Percentiles rank a stretch among this genome's conserved stretches.
These are phyloP conservation scores for Silene uniflora DNA, from an alignment of 148 eudicot genomes.

Conservation along the genomic window DNA sequence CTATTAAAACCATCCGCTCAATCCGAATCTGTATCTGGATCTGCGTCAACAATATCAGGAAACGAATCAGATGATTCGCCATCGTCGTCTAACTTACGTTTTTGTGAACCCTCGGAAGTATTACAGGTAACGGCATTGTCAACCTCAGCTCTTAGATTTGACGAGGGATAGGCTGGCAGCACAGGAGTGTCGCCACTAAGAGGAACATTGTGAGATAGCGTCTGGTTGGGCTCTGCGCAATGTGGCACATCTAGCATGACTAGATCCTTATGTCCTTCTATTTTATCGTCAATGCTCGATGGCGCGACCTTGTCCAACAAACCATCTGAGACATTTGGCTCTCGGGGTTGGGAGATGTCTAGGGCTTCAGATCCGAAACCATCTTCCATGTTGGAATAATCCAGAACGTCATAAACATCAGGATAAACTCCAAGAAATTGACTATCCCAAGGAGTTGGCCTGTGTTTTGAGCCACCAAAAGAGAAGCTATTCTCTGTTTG, in stretches of 20 bases:
- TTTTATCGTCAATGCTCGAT: background rate
- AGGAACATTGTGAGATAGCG: conserved; percentile 2
- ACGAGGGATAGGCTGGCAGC: conserved; percentile 6
- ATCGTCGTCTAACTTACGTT: conserved; percentile 14
- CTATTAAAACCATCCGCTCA: conserved; percentile 5
- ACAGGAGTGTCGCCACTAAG: background rate
- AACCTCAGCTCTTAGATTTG: conserved; percentile 4
- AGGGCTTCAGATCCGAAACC: conserved; percentile 34
- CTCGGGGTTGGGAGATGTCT: conserved; percentile 19
- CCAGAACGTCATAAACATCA: conserved; percentile 45
- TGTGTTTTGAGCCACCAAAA: conserved; percentile 24
- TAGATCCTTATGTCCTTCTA: conserved; percentile 23
- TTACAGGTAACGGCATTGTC: background rate
- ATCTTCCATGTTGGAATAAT: conserved; percentile 43
- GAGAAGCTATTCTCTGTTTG: conserved; percentile 9
- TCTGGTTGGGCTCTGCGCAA: conserved; percentile 15
- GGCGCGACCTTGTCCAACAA: conserved; percentile 12
- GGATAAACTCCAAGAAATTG: conserved; percentile 27
- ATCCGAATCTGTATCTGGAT: conserved; percentile 34
- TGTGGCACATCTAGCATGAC: conserved; percentile 33
- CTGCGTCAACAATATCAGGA: conserved; percentile 36
- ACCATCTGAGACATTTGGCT: conserved; percentile 10
- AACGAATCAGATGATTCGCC: conserved; percentile 21
- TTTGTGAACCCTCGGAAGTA: background rate
- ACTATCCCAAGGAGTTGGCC: conserved; percentile 21